Evolutionary conservation across 2,329 filamentous ascomycete species (phyloP), one percentile per base, ranked within the genome.

Genomic region (Exophiala calicioides): DNA sequence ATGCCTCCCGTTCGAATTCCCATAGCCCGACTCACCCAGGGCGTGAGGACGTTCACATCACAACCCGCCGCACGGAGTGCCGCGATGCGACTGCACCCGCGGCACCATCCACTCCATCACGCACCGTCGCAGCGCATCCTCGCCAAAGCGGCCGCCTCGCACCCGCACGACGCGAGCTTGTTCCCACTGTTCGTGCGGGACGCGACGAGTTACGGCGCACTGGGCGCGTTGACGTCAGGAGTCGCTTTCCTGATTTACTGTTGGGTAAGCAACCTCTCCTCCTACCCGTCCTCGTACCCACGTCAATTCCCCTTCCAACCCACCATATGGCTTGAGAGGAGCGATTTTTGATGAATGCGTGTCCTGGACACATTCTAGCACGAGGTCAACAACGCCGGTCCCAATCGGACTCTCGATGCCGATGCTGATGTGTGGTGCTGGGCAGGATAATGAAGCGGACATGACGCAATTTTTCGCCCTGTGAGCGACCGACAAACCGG

Each of bases 181-280:
- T 19, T 55, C 19, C 48, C 52, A 19, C 18, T 43, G 24, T 13
- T 41, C 10, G 38, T 55, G 8, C 52, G 52, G 10, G 52, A 55
- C 31, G 41, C 33, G 23, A 48, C 44, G 20, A 52, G 48, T 29
- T 55, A 55, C 30, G 24, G 37, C 15, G 52, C 52, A n/a, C 44
- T 55, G 6, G 52, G 44, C 20, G 52, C 44, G 26, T 31, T 55
- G 37, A 50, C 52, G n/a, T 49, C 52, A 6, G 44, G 41, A 36
- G 48, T 42, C 20, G 48, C 52, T 26, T 55, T 51, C 33, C 12
- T 51, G 48, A 33, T 55, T 29, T 55, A 55, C 49, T 55, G 44
- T 45, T 44, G 44, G 52, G 52, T 55, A 52, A 52, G 52, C 48
- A 52, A 55, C 47, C 36, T 49, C 29, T 49, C 48, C 36, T 51